phyloP scores from a whole-genome alignment of 805 yeast species.

The Ogataea nonfermentans region DNA sequence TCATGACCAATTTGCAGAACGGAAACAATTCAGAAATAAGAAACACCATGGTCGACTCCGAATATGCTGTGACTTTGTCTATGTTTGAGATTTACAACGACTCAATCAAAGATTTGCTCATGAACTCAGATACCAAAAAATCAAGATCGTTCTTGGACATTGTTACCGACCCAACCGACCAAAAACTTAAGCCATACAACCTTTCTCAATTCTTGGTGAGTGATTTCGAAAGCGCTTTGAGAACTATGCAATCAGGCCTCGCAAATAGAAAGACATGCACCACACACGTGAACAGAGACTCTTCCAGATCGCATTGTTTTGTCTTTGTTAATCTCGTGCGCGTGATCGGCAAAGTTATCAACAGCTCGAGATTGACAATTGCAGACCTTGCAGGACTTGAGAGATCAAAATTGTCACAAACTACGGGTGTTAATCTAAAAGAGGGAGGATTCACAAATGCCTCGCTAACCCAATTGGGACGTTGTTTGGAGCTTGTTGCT shows the following conservation, averaged over 20 bases:
- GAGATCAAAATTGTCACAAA: slow-evolving; percentile 44
- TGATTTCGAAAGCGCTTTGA: slow-evolving; percentile 37
- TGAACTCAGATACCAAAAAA: slow-evolving; percentile 21
- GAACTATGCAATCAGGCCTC: slow-evolving; percentile 40
- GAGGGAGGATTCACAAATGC: slow-evolving; percentile 51
- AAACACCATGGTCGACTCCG: slow-evolving; percentile 7
- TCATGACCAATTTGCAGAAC: slow-evolving; percentile 18
- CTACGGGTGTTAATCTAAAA: slow-evolving; percentile 42
- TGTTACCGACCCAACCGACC: slow-evolving; percentile 40
- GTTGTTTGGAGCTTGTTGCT: slow-evolving; percentile 43
- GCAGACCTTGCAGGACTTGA: slow-evolving; percentile 55
- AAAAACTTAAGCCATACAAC: slow-evolving; percentile 44
- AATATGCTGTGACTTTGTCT: slow-evolving; percentile 44
- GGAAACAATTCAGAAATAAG: not conserved
- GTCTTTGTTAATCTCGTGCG: slow-evolving; percentile 39
- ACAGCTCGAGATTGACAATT: slow-evolving; percentile 41
- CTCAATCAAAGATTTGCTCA: slow-evolving; percentile 38
- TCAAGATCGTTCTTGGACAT: slow-evolving; percentile 38
- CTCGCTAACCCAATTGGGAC: slow-evolving; percentile 49
- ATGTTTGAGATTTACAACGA: slow-evolving; percentile 55
- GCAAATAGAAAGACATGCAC: slow-evolving; percentile 38
- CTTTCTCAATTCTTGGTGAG: slow-evolving; percentile 40
- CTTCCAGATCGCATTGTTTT: slow-evolving; percentile 55
- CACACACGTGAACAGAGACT: slow-evolving; percentile 42
- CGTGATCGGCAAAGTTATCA: slow-evolving; percentile 22